These are phyloP conservation scores for Sparassis latifolia DNA, from an alignment of 1,284 basidiomycete species.

Conservation along the genomic window DNA sequence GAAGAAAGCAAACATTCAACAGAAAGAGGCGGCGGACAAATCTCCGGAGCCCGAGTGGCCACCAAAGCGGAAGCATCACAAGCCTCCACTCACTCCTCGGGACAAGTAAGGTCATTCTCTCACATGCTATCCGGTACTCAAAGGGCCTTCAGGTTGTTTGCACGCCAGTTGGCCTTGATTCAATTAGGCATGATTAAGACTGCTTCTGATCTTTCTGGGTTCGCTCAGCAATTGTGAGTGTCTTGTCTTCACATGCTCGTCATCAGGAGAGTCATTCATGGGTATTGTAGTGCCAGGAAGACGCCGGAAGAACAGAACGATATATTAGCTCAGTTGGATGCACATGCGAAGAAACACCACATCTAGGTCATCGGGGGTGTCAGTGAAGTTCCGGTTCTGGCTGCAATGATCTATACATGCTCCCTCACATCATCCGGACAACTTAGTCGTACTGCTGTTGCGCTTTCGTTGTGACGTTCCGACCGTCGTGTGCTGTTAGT, in stretches of 20 bases:
- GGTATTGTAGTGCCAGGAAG: conserved; percentile 1
- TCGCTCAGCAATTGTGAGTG: conserved; percentile 59
- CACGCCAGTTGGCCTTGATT: conserved; percentile 38
- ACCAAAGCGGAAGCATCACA: conserved; percentile 54
- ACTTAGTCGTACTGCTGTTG: too few relatives aligned
- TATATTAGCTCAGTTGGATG: conserved; percentile 13
- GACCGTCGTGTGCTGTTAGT: too few relatives aligned
- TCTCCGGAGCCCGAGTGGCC: conserved; percentile 51
- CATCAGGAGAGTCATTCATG: too few relatives aligned
- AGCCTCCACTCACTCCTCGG: conserved; percentile 37
- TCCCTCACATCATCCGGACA: too few relatives aligned
- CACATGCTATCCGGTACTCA: not conserved
- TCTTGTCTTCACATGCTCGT: not conserved
- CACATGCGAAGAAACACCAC: conserved; percentile 10
- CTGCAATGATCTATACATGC: too few relatives aligned
- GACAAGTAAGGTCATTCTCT: conserved; percentile 37
- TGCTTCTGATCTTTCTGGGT: conserved; percentile 42
- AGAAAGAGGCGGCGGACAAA: conserved; percentile 14
- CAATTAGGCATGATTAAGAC: conserved; percentile 50
- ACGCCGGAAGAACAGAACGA: conserved; percentile 12
- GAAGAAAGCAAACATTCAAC: conserved; percentile 20
- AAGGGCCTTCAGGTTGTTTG: not conserved
- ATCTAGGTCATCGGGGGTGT: too few relatives aligned
- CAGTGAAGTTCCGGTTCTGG: too few relatives aligned
- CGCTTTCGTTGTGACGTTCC: too few relatives aligned